phyloP scores from a whole-genome alignment of 2,329 filamentous ascomycete genomes.

The Trichoderma hamatum region DNA sequence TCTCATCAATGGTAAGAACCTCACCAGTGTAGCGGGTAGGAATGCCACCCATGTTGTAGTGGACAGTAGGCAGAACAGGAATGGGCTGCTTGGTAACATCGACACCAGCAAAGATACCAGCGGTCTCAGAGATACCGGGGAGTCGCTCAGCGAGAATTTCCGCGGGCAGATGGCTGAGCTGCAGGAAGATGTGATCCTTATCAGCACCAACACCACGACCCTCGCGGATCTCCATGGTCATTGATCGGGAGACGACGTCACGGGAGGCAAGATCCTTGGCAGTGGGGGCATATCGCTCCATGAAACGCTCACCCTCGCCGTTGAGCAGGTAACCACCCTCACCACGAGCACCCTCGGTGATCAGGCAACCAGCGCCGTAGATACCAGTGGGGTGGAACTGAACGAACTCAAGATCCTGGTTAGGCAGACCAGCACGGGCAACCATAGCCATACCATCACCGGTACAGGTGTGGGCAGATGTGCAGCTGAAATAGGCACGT shows the following conservation, averaged over 20 bases:
- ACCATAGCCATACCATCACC: slow-evolving; percentile 99
- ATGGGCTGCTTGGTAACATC: slow-evolving; percentile 98
- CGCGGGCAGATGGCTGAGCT: slow-evolving; percentile 90
- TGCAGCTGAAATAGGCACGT: slow-evolving; percentile 97
- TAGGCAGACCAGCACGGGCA: slow-evolving; percentile 92
- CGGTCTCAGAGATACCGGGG: slow-evolving; percentile 97
- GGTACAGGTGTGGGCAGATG: slow-evolving; percentile 96
- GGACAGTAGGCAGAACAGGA: slow-evolving; percentile 91
- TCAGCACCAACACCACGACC: slow-evolving; percentile 95
- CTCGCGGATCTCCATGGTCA: slow-evolving; percentile 98
- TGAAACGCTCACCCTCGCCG: slow-evolving; percentile 97
- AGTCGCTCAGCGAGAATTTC: slow-evolving; percentile 95
- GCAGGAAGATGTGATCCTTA: slow-evolving; percentile 98
- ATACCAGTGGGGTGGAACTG: slow-evolving; percentile 99
- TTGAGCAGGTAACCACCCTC: slow-evolving; percentile 98
- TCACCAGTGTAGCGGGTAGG: slow-evolving; percentile 97
- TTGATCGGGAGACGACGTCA: slow-evolving; percentile 95
- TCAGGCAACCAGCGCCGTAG: slow-evolving; percentile 96
- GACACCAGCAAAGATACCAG: slow-evolving; percentile 94
- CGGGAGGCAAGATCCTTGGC: slow-evolving; percentile 96
- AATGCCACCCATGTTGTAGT: slow-evolving; percentile 99
- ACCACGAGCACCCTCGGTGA: slow-evolving; percentile 96
- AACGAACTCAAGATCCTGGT: slow-evolving; percentile 99
- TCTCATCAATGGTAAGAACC: slow-evolving; percentile 83
- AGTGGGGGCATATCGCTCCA: slow-evolving; percentile 97